Evolutionary conservation across 2,329 filamentous ascomycete genomes (phyloP).

Genomic region (Cryphonectria radicalis): DNA sequence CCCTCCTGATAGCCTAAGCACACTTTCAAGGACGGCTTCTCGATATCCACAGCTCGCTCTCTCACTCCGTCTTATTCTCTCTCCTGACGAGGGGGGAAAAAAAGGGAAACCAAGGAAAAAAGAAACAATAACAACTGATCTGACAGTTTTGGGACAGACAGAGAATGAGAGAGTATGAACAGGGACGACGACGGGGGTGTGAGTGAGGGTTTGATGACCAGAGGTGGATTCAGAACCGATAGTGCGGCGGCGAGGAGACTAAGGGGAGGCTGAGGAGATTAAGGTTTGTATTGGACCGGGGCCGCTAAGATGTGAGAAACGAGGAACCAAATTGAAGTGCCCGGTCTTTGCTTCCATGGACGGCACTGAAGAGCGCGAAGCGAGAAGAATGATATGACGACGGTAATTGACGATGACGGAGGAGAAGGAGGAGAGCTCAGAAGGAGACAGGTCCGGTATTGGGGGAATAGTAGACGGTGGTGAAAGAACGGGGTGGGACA

Average conservation of each 20-base stretch:
- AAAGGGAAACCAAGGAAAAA: neutral
- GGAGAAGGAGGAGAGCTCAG: neutral
- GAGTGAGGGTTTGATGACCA: constrained; percentile 27
- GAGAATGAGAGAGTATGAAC: too few relatives aligned
- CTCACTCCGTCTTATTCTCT: neutral
- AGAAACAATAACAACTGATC: neutral
- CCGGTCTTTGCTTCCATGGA: constrained; percentile 14
- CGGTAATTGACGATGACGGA: neutral
- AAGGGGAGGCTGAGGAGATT: constrained; percentile 30
- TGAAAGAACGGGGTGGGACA: neutral
- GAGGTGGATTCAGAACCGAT: constrained; percentile 26
- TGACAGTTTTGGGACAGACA: neutral
- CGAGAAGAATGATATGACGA: neutral
- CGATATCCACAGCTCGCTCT: constrained; percentile 1
- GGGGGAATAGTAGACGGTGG: neutral
- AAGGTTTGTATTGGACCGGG: constrained; percentile 29
- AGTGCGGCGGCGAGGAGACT: constrained; percentile 27
- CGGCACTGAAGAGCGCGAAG: constrained; percentile 8
- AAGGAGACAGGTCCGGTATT: neutral
- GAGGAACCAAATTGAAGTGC: constrained; percentile 13
- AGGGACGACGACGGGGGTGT: neutral
- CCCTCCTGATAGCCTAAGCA: neutral
- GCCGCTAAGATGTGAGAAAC: constrained; percentile 8
- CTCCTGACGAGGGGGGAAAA: constrained; percentile 1
- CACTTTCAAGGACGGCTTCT: neutral